Evolutionary conservation across 257 asterid genomes (phyloP).

Genomic region (Oldenlandia corymbosa): DNA sequence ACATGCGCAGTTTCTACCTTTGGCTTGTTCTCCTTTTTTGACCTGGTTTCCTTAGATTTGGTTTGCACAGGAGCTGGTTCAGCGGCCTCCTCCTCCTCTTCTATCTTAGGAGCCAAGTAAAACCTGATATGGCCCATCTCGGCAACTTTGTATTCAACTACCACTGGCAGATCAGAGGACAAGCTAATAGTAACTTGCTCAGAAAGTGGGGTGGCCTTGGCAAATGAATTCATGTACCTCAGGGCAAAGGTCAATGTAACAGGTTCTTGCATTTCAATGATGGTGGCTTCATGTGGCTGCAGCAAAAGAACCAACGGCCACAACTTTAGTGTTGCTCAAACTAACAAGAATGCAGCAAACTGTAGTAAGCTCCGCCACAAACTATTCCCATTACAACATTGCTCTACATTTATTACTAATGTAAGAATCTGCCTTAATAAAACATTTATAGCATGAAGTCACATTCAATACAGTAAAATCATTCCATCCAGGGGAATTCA

Average conservation of each 20-base stretch:
- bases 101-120: constrained; percentile 82
- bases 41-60: constrained; percentile 1
- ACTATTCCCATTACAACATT: background rate
- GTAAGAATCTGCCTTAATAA: background rate
- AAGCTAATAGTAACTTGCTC: constrained; percentile 63
- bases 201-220: constrained; percentile 72
- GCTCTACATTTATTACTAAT: background rate
- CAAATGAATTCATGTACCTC: constrained; percentile 68
- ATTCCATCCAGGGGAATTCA: background rate
- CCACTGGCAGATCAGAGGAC: constrained; percentile 82
- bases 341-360: no score
- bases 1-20: constrained; percentile 3
- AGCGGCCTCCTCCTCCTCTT: constrained; percentile 55
- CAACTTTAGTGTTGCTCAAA: no score
- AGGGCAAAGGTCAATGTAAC: constrained; percentile 78
- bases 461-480: no score
- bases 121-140: constrained; percentile 83
- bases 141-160: constrained; percentile 84
- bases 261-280: constrained; percentile 78
- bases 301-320: background rate
- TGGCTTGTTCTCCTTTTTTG: background rate
- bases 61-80: constrained; percentile 20
- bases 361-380: background rate
- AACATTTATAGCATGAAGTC: background rate
- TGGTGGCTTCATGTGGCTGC: constrained; percentile 80